Evolutionary conservation across 148 eudicot species (phyloP).

Genomic region (Cornus suecica): DNA sequence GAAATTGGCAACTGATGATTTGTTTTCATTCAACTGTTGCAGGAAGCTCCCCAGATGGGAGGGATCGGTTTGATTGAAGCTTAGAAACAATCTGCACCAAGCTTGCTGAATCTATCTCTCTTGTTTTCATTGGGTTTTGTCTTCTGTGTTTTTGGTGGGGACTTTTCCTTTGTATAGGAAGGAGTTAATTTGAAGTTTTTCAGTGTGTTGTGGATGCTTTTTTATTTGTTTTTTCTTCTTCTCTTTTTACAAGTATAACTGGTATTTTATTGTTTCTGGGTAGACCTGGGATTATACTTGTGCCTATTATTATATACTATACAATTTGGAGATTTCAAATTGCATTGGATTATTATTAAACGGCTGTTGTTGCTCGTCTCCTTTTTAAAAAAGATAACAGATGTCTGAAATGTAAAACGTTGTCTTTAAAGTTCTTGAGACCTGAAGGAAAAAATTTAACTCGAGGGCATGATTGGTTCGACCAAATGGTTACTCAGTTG

Average conservation of each 20-base stretch:
- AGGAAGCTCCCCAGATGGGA: conserved; percentile 52
- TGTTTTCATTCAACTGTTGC: conserved; percentile 12
- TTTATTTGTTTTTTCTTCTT: neutral
- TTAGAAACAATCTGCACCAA: conserved; percentile 12
- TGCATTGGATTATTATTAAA: neutral
- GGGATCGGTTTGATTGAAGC: conserved; percentile 35
- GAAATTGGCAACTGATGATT: neutral
- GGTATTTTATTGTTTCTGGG: neutral
- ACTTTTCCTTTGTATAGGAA: conserved; percentile 15
- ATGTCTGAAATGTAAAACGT: no score
- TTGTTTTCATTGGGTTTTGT: neutral
- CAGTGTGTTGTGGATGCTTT: conserved; percentile 5
- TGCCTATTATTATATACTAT: neutral
- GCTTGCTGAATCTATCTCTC: conserved; percentile 9
- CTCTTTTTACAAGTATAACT: no score
- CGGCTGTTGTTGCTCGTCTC: neutral
- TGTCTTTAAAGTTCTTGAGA: no score
- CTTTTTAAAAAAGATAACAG: no score
- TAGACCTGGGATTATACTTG: neutral
- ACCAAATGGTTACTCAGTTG: no score
- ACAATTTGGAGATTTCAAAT: neutral
- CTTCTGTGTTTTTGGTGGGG: conserved; percentile 4
- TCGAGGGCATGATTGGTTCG: no score
- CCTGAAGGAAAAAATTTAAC: no score
- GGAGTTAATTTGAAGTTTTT: conserved; percentile 2